Evolutionary conservation across 2,329 filamentous ascomycete genomes (phyloP), one percentile per base, ranked within the genome.

Genomic region (Trichoderma aggressivum): DNA sequence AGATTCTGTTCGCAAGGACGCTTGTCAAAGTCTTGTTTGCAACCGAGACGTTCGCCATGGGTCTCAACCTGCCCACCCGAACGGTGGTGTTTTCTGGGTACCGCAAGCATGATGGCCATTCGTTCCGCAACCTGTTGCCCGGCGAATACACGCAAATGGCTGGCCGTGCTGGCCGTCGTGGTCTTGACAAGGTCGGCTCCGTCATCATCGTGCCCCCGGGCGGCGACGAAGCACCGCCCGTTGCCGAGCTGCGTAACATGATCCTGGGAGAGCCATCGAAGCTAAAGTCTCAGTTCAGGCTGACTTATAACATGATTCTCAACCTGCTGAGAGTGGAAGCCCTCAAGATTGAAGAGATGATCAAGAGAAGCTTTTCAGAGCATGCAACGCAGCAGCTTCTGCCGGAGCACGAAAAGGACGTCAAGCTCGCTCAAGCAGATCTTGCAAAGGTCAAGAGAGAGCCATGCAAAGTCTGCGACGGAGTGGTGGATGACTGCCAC

Each of bases 81-180:
- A 99, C 96, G 0, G 96, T 99, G 0, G 95, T 98, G 2, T 99
- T 99, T 81, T 98, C 96, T 12, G 96, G 96, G 11, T 97, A 96
- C 81, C 90, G 96, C 65, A 99, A 99, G 80, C 95, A 98, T 75
- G 96, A 99, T 78, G 96, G 96, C 7, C 92, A 96, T 75, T 89
- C 89, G 5, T 98, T 98, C 84, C 88, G 96, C 74, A 96, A 98
- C 78, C 85, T 99, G 0, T 86, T 97, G 0, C 94, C 96, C 0
- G 96, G 96, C 18, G 96, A 99, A 80, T 99, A 99, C 79, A 99
- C 96, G 1, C 96, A 99, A 77, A 99, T 99, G 96, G 95, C 96
- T 28, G 96, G 96, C 39, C 89, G 96, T 83, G 96, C 96, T 66
- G 96, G 96, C 63, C 91, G 96, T 77, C 90, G 96, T 86, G 96